phyloP scores from a whole-genome alignment of 306 rosid species.

The Aeschynomene evenia region DNA sequence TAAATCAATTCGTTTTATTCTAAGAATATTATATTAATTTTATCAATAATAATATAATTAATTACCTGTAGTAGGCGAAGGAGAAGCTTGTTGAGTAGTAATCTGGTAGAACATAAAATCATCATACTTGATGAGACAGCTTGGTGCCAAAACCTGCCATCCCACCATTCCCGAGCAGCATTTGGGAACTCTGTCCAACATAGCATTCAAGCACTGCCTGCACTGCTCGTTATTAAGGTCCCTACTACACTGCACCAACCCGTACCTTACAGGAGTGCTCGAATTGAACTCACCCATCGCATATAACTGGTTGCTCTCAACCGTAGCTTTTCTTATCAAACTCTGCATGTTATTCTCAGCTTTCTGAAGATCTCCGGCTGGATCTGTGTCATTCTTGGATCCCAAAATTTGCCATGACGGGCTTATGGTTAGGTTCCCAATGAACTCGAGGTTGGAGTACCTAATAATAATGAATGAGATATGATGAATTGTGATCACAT shows the following conservation, averaged over 20 bases:
- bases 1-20: no score
- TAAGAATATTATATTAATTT: no score
- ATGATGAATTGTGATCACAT: no score
- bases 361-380: neutral
- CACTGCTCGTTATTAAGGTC: conserved; percentile 33
- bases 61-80: conserved; percentile 13
- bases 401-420: conserved; percentile 25
- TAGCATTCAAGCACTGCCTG: conserved; percentile 33
- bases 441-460: conserved; percentile 31
- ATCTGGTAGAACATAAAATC: conserved; percentile 28
- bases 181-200: conserved; percentile 32
- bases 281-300: conserved; percentile 29
- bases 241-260: conserved; percentile 42
- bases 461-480: no score
- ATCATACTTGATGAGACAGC: conserved; percentile 38
- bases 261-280: conserved; percentile 22
- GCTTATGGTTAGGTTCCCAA: conserved; percentile 16
- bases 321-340: conserved; percentile 34
- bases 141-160: conserved; percentile 41
- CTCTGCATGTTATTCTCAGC: conserved; percentile 14
- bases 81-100: conserved; percentile 20
- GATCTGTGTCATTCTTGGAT: neutral
- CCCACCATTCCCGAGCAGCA: conserved; percentile 29
- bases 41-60: no score
- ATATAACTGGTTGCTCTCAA: conserved; percentile 25